Evolutionary conservation across 495 filamentous ascomycete species (phyloP).

Genomic region (Penicillium coprophilum): DNA sequence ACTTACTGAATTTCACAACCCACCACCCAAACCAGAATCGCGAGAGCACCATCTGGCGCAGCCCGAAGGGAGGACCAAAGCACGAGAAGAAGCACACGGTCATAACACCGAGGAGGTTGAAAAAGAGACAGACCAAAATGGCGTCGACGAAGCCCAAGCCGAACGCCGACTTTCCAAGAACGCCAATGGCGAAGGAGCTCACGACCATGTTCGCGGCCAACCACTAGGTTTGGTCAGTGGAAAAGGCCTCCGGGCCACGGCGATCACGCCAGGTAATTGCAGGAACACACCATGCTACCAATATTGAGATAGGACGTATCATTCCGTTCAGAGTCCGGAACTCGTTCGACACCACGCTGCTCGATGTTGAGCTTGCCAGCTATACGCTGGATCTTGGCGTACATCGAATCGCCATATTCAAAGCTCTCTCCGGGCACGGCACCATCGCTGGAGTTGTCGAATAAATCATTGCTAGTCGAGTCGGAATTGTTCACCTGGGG

Average conservation of each 20-base stretch:
- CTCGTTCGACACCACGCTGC: slow-evolving; percentile 77
- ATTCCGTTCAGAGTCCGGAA: slow-evolving; percentile 70
- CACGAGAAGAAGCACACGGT: slow-evolving; percentile 80
- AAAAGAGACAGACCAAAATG: slow-evolving; percentile 73
- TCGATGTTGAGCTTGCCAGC: slow-evolving; percentile 72
- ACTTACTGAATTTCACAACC: slow-evolving; percentile 68
- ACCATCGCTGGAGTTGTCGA: slow-evolving; percentile 49
- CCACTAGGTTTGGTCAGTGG: slow-evolving; percentile 59
- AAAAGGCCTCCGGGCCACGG: slow-evolving; percentile 10
- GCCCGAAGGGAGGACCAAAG: slow-evolving; percentile 73
- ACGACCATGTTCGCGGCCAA: slow-evolving; percentile 82
- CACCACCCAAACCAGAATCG: slow-evolving; percentile 79
- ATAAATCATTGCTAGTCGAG: slow-evolving; percentile 17
- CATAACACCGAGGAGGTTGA: slow-evolving; percentile 72
- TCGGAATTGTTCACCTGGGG: slow-evolving; percentile 41
- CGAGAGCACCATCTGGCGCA: slow-evolving; percentile 85
- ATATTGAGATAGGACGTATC: slow-evolving; percentile 66
- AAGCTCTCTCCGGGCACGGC: slow-evolving; percentile 64
- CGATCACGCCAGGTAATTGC: slow-evolving; percentile 16
- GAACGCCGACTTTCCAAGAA: slow-evolving; percentile 66
- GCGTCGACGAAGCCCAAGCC: slow-evolving; percentile 71
- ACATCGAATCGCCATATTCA: slow-evolving; percentile 57
- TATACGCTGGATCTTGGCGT: slow-evolving; percentile 67
- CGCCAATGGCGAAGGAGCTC: slow-evolving; percentile 78
- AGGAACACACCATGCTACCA: slow-evolving; percentile 66